phyloP scores from a whole-genome alignment of 495 filamentous ascomycete species.

The Hypoxylon rickii region DNA sequence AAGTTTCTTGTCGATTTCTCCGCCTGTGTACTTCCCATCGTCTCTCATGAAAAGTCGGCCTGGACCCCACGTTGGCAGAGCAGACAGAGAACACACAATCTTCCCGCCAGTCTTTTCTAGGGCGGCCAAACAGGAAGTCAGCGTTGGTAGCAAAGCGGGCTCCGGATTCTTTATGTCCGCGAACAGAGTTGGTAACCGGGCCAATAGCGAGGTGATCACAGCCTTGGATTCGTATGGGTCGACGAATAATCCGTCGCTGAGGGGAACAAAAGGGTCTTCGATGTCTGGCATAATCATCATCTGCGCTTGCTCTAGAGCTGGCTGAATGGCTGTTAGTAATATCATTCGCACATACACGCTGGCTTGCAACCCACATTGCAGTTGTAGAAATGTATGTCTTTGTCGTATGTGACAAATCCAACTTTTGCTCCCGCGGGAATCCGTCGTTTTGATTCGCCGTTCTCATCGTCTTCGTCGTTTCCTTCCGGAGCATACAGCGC shows the following conservation, averaged over 20 bases:
- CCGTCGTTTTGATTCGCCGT: slow-evolving; percentile 59
- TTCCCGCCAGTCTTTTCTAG: slow-evolving; percentile 88
- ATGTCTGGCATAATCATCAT: slow-evolving; percentile 99
- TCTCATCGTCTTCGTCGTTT: slow-evolving; percentile 57
- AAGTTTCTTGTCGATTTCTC: slow-evolving; percentile 89
- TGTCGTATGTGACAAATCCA: slow-evolving; percentile 94
- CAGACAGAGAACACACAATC: slow-evolving; percentile 82
- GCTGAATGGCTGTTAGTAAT: slow-evolving; percentile 45
- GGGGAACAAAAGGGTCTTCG: slow-evolving; percentile 93
- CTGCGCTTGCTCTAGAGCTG: slow-evolving; percentile 82
- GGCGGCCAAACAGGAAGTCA: slow-evolving; percentile 80
- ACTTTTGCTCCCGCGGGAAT: slow-evolving; percentile 83
- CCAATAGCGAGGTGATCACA: slow-evolving; percentile 83
- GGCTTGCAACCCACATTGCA: slow-evolving; percentile 64
- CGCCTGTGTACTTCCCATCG: slow-evolving; percentile 81
- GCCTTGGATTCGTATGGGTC: slow-evolving; percentile 91
- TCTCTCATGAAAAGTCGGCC: slow-evolving; percentile 82
- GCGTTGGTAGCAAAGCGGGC: slow-evolving; percentile 78
- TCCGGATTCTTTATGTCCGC: slow-evolving; percentile 85
- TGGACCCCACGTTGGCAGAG: slow-evolving; percentile 88
- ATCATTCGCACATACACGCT: not conserved
- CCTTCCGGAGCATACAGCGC: slow-evolving; percentile 76
- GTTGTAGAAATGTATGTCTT: slow-evolving; percentile 97
- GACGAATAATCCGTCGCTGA: slow-evolving; percentile 91
- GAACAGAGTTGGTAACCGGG: slow-evolving; percentile 81